These are phyloP conservation scores for Fusarium albidum DNA, from an alignment of 2,329 filamentous ascomycete genomes.

Conservation along the genomic window DNA sequence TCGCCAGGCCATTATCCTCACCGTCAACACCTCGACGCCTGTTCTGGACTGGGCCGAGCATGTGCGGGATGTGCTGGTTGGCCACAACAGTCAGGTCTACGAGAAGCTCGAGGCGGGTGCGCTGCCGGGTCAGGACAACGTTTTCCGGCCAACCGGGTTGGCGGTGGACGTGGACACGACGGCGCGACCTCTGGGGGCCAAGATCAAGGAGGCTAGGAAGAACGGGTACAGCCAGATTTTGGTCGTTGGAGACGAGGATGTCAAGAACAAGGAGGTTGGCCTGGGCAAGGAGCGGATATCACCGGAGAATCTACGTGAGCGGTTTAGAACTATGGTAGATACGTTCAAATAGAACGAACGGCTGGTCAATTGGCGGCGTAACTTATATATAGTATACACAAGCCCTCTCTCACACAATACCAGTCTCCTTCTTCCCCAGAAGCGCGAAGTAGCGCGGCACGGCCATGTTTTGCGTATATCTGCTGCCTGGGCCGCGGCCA, in stretches of 20 bases:
- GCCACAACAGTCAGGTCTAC: conserved; percentile 48
- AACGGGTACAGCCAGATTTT: conserved; percentile 79
- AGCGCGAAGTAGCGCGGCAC: conserved; percentile 10
- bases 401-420: conserved; percentile 11
- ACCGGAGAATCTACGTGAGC: conserved; percentile 54
- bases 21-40: conserved; percentile 69
- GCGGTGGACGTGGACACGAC: conserved; percentile 76
- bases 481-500: conserved; percentile 6
- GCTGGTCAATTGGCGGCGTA: conserved; percentile 6
- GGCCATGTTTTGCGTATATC: conserved; percentile 6
- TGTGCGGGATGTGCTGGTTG: conserved; percentile 59
- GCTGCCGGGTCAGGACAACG: conserved; percentile 48
- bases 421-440: conserved; percentile 5
- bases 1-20: conserved; percentile 77
- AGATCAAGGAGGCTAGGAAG: conserved; percentile 74
- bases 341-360: conserved; percentile 53
- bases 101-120: conserved; percentile 44
- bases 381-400: conserved; percentile 12
- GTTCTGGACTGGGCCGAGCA: conserved; percentile 60
- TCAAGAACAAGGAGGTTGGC: conserved; percentile 64
- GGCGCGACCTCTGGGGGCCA: conserved; percentile 69
- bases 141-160: conserved; percentile 66
- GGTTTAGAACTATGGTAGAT: conserved; percentile 56
- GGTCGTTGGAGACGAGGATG: conserved; percentile 73
- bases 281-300: conserved; percentile 51